These are phyloP conservation scores for Aegle marmelos DNA, from an alignment of 345 rosid genomes.

Conservation along the genomic window DNA sequence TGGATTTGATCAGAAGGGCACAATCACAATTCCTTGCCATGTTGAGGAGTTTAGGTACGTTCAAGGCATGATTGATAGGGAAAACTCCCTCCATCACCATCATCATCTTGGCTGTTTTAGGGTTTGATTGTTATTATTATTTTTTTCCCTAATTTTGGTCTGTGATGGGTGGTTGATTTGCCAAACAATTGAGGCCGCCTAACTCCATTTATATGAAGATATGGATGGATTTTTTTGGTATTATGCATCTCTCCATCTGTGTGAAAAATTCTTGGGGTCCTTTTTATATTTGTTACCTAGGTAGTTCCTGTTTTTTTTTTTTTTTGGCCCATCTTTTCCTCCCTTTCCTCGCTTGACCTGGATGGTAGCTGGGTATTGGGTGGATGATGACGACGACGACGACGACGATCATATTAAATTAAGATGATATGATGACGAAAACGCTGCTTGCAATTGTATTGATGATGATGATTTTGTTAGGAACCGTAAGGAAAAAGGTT, in stretches of 20 bases:
- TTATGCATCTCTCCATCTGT: slow-evolving; percentile 1
- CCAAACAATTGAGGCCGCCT: too few relatives aligned
- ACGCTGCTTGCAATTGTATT: slow-evolving; percentile 17
- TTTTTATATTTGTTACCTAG: neutral
- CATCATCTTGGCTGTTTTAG: slow-evolving; percentile 64
- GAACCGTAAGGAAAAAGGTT: neutral
- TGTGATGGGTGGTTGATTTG: too few relatives aligned
- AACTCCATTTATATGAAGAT: neutral
- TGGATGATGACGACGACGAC: slow-evolving; percentile 16
- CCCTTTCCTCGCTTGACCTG: slow-evolving; percentile 4
- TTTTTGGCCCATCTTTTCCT: neutral
- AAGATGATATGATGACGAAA: neutral
- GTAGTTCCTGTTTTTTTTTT: neutral
- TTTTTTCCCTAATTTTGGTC: too few relatives aligned
- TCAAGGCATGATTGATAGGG: slow-evolving; percentile 58
- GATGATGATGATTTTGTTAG: slow-evolving; percentile 9
- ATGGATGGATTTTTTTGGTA: slow-evolving; percentile 2
- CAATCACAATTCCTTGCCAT: slow-evolving; percentile 57
- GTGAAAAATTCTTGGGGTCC: slow-evolving; percentile 8
- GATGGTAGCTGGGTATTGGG: slow-evolving; percentile 2
- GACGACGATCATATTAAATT: slow-evolving; percentile 12
- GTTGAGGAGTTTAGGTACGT: slow-evolving; percentile 54
- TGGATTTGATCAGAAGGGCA: slow-evolving; percentile 67
- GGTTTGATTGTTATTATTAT: slow-evolving; percentile 33
- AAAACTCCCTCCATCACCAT: slow-evolving; percentile 46